These are phyloP conservation scores for Acanthochlamys bracteata DNA, from an alignment of 106 monocot species.

Conservation along the genomic window DNA sequence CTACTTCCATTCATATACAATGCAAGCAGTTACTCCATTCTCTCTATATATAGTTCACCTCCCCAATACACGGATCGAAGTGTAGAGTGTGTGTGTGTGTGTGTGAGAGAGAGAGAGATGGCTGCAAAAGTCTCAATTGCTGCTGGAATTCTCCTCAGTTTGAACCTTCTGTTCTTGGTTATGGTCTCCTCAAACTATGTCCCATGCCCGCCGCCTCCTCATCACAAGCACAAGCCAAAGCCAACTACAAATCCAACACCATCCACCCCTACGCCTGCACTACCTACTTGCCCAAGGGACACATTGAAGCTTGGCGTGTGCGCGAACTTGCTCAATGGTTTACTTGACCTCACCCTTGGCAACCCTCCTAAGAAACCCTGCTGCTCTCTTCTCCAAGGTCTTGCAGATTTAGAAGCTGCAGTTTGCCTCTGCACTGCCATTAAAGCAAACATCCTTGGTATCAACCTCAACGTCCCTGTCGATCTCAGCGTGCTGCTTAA, in stretches of 20 bases:
- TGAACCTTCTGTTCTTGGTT: not conserved
- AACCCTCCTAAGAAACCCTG: conserved; percentile 8
- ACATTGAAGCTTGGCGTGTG: conserved; percentile 7
- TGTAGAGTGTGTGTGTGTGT: no score
- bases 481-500: conserved; percentile 6
- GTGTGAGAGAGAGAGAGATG: no score
- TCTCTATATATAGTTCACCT: no score
- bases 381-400: conserved; percentile 6
- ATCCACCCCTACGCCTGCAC: not conserved
- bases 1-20: no score
- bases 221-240: not conserved
- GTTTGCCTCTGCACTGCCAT: conserved; percentile 14
- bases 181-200: not conserved
- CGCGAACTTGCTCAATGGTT: conserved; percentile 1
- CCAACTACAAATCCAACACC: no score
- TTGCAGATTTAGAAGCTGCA: conserved; percentile 7
- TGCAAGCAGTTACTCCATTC: no score
- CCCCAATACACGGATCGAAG: no score
- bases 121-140: not conserved
- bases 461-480: conserved; percentile 3
- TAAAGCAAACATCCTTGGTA: conserved; percentile 3
- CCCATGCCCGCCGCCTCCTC: not conserved
- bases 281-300: not conserved
- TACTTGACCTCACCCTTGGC: not conserved
- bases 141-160: not conserved